Base-by-base conservation (phyloP, 2,329 filamentous ascomycete species). In the Teratosphaeria gauchensis region DNA sequence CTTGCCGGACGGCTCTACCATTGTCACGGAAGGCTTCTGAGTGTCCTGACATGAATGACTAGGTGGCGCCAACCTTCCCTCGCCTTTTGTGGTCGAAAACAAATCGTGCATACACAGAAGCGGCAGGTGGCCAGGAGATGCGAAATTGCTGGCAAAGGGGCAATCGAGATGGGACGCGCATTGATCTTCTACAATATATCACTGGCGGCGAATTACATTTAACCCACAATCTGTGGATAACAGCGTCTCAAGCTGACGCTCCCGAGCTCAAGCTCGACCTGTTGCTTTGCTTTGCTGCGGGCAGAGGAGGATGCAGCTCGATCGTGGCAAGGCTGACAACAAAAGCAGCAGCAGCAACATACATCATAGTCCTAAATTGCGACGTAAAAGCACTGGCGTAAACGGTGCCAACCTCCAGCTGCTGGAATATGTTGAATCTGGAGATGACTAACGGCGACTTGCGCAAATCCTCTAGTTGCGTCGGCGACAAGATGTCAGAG, bases 1-100 rank as follows among this genome's bases (percentile, higher is more conserved):
- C n/a, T 42, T 16, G 12, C 11, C 35, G 11, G 5, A 12, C 35
- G 35, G 14, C 35, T 5, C 14, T 12, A 42, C 35, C 11, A 16
- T 42, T 16, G 35, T 42, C 35, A 28, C 21, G 30, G 2, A 28
- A 24, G 61, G 71, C 64, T 1, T 68, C 82, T 24, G 73, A 73
- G 53, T 65, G 76, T 57, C 74, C 75, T 1, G 61, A 69, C 2
- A 68, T 9, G 78, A 81, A 60, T 81, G 76, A 63, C 78, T 77
- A 64, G 73, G 66, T 56, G 80, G 74, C 58, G 60, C 80, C 76
- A 5, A 46, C 21, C 52, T 53, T 14, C 32, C 52, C 21, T 28
- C 31, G 9, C 56, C 56, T 19, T 58, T 42, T 31, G 51, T 58
- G 31, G 56, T 58, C 16, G 56, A 55, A 31, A 32, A 58, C 30